A percentile compares a stretch with the other conserved stretches of the same genome.
Evolutionary conservation across 2,329 filamentous ascomycete species (phyloP).

Genomic region (Aspergillus uvarum): DNA sequence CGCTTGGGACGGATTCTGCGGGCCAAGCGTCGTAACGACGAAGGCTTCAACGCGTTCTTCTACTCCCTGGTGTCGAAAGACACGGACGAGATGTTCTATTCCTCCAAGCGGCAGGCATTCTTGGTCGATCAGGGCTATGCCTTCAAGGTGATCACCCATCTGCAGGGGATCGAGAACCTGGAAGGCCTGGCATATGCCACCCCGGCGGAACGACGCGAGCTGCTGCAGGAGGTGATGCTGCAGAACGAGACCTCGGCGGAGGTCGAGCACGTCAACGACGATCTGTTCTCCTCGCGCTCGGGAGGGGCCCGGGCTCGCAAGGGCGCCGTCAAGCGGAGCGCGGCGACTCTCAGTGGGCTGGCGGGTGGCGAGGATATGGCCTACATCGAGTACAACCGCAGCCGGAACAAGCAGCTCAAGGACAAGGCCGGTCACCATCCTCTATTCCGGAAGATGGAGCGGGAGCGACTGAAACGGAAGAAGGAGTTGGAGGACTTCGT

Average conservation of each 20-base stretch:
- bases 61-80: slow-evolving; percentile 97
- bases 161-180: slow-evolving; percentile 85
- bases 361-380: slow-evolving; percentile 96
- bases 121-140: slow-evolving; percentile 97
- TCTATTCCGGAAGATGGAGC: slow-evolving; percentile 66
- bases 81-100: slow-evolving; percentile 97
- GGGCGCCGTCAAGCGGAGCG: slow-evolving; percentile 70
- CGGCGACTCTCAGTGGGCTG: slow-evolving; percentile 79
- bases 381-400: slow-evolving; percentile 82
- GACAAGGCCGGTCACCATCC: slow-evolving; percentile 59
- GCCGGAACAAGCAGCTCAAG: slow-evolving; percentile 66
- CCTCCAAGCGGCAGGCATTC: slow-evolving; percentile 93
- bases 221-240: slow-evolving; percentile 84
- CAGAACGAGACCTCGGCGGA: slow-evolving; percentile 76
- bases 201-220: slow-evolving; percentile 75
- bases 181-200: slow-evolving; percentile 77
- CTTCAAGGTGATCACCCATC: slow-evolving; percentile 96
- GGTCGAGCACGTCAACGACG: slow-evolving; percentile 68
- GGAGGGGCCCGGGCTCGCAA: slow-evolving; percentile 48
- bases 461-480: slow-evolving; percentile 60
- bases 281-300: slow-evolving; percentile 62
- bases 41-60: slow-evolving; percentile 99
- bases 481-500: slow-evolving; percentile 43
- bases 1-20: slow-evolving; percentile 87
- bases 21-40: slow-evolving; percentile 93